phyloP scores from a whole-genome alignment of 139 green algal species.

The Diplosphaera chodatii region DNA sequence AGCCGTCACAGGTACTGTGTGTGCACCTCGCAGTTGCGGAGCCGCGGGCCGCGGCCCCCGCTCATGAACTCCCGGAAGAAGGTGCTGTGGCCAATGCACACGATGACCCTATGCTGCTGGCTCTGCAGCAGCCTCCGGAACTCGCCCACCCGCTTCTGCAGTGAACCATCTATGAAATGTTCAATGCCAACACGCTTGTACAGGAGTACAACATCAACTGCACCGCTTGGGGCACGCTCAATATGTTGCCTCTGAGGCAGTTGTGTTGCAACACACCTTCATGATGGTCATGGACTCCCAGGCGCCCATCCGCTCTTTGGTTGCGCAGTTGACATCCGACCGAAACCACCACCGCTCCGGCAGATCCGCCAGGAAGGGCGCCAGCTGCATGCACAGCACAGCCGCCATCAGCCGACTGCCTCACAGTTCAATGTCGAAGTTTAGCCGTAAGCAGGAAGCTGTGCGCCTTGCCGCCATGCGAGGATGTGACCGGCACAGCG shows the following conservation, averaged over 20 bases:
- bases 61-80: constrained; percentile 53
- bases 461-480: too few relatives aligned
- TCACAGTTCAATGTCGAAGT: neutral
- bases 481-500: too few relatives aligned
- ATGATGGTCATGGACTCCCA: constrained; percentile 34
- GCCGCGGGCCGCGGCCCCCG: constrained; percentile 11
- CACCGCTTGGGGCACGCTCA: too few relatives aligned
- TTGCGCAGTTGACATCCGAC: constrained; percentile 38
- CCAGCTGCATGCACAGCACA: too few relatives aligned
- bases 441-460: too few relatives aligned
- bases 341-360: constrained; percentile 59
- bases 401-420: too few relatives aligned
- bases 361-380: constrained; percentile 28
- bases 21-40: constrained; percentile 62
- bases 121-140: constrained; percentile 52
- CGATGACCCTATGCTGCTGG: constrained; percentile 47
- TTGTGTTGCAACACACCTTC: constrained; percentile 17
- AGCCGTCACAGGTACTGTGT: constrained; percentile 18
- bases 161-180: too few relatives aligned
- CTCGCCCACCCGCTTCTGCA: constrained; percentile 37
- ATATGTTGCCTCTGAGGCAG: too few relatives aligned
- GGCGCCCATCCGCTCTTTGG: constrained; percentile 13
- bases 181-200: too few relatives aligned
- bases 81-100: constrained; percentile 60
- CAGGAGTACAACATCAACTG: too few relatives aligned